phyloP scores from a whole-genome alignment of 129 eudicot genomes.

The Cynara cardunculus region DNA sequence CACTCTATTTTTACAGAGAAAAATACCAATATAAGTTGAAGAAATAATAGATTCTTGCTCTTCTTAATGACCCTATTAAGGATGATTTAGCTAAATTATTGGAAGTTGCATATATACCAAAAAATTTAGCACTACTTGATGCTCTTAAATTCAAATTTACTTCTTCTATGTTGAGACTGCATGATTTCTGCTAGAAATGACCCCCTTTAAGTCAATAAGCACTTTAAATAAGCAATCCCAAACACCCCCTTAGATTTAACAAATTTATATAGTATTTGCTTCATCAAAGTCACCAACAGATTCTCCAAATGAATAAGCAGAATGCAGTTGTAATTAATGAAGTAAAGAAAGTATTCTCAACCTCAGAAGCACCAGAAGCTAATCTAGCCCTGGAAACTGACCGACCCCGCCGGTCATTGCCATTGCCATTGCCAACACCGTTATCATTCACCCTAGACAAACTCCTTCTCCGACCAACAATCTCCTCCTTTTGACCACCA shows the following conservation, averaged over 20 bases:
- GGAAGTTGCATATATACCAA: background rate
- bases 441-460: constrained; percentile 40
- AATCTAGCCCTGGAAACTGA: constrained; percentile 47
- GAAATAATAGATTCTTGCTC: background rate
- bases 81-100: background rate
- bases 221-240: too few relatives aligned
- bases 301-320: background rate
- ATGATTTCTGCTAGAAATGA: too few relatives aligned
- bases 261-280: too few relatives aligned
- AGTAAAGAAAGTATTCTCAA: constrained; percentile 3
- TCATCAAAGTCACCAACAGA: background rate
- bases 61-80: background rate
- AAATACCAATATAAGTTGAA: background rate
- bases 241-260: too few relatives aligned
- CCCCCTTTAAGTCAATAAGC: too few relatives aligned
- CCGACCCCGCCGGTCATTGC: constrained; percentile 42
- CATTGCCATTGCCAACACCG: background rate
- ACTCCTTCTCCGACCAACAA: constrained; percentile 43
- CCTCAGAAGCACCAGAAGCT: constrained; percentile 48
- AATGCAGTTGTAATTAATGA: background rate
- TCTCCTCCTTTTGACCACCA: constrained; percentile 29
- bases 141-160: background rate
- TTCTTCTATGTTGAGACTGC: background rate
- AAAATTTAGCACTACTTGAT: background rate
- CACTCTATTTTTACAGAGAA: constrained; percentile 35